Base-by-base conservation (phyloP, 345 rosid genomes). In the Arabidopsis arenosa region DNA sequence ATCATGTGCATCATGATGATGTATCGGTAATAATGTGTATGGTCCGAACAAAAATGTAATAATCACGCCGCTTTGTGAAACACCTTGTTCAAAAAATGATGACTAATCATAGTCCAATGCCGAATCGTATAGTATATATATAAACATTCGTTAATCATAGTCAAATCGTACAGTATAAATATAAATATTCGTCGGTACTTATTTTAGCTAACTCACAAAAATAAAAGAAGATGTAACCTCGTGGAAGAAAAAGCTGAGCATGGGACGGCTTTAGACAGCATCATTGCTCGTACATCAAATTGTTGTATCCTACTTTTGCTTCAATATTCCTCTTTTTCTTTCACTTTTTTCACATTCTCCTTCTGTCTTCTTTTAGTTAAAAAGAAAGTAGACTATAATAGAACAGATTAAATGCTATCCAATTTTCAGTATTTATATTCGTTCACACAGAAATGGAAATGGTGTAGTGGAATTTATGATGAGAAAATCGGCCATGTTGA, bases 181-280 rank as follows among this genome's bases (percentile, higher is more conserved):
- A 54, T 21, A 57, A 26, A 66, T 65, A 66, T 58, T 17, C 28
- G 73, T 17, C n/a, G 14, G 54, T 62, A 62, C 72, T 57, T 55
- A 54, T 69, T 21, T 68, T 61, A 49, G 59, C 39, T 69, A 53
- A 36, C 58, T 36, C 15, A 8, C n/a, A 44, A 26, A 40, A n/a
- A 37, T 5, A 5, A 37, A 15, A 60, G 8, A 7, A 39, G 15
- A 58, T 58, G 9, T 37, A 69, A 63, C 70, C 51, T 70, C 58
- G 70, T 61, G 76, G 62, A 57, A 70, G 65, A 63, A 72, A 65
- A 78, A 78, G 77, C 76, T 57, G 81, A 72, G 81, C 81, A 65
- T 66, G 81, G 63, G 62, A 58, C 21, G 77, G 77, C 73, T 77
- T 77, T 72, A 72, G 57, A 78, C 81, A 78, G 32, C 62, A 78